These are phyloP conservation scores for Punica granatum DNA, from an alignment of 345 rosid genomes.

Conservation along the genomic window DNA sequence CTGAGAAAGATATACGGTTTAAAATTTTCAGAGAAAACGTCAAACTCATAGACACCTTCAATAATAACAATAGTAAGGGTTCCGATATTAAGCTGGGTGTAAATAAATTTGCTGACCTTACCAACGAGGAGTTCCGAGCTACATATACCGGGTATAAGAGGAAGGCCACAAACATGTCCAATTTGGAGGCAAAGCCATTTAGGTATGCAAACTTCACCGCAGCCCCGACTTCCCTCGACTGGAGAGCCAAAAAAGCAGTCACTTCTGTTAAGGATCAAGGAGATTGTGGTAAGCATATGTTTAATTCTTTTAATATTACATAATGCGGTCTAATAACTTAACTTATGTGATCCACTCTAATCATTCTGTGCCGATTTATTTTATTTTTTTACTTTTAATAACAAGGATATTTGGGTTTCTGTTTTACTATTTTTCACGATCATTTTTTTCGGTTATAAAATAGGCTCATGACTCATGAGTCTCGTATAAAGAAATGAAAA, in stretches of 20 bases:
- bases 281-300: constrained; percentile 23
- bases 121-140: constrained; percentile 39
- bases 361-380: no score
- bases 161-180: constrained; percentile 2
- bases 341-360: no score
- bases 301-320: no score
- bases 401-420: no score
- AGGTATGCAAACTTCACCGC: constrained; percentile 9
- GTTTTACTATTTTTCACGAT: no score
- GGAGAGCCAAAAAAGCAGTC: constrained; percentile 34
- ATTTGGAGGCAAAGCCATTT: constrained; percentile 5
- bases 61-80: constrained; percentile 24
- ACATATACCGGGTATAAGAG: constrained; percentile 25
- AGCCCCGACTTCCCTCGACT: constrained; percentile 21
- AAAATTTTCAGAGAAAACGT: constrained; percentile 35
- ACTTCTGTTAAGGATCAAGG: constrained; percentile 31
- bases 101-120: constrained; percentile 42
- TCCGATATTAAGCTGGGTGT: constrained; percentile 27
- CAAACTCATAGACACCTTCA: constrained; percentile 25
- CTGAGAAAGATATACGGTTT: constrained; percentile 27
- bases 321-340: no score
- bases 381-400: no score
- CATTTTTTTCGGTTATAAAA: no score
- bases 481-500: no score
- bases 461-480: no score